Conservation (phyloP, 2,329 filamentous ascomycete species). For the Sclerotinia borealis region DNA sequence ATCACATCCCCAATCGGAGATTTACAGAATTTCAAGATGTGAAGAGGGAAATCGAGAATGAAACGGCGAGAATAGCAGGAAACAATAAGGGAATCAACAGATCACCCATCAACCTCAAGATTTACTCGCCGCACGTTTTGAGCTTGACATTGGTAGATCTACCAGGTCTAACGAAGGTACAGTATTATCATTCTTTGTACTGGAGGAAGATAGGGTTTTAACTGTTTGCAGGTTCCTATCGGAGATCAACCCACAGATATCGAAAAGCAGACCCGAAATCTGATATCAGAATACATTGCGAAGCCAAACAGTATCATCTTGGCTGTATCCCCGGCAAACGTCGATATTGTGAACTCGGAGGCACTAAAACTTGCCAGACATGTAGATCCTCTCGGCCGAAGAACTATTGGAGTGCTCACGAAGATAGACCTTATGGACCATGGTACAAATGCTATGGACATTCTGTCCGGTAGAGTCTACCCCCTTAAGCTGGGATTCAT, state of each 20-base stretch:
- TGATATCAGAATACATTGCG: conserved; percentile 97
- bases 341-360: conserved; percentile 97
- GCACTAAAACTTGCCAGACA: conserved; percentile 93
- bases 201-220: conserved; percentile 11
- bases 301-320: conserved; percentile 98
- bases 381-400: conserved; percentile 88
- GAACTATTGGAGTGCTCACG: conserved; percentile 94
- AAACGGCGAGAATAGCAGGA: conserved; percentile 89
- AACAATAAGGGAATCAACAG: conserved; percentile 98
- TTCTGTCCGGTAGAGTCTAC: conserved; percentile 94
- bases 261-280: conserved; percentile 93
- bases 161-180: conserved; percentile 87
- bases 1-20: conserved; percentile 82
- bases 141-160: conserved; percentile 95
- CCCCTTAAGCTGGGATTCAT: conserved; percentile 96
- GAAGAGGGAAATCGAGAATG: conserved; percentile 93
- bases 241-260: conserved; percentile 97
- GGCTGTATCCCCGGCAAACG: conserved; percentile 93
- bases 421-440: conserved; percentile 99
- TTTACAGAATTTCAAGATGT: conserved; percentile 92
- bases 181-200: conserved; percentile 14
- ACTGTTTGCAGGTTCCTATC: conserved; percentile 67
- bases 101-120: conserved; percentile 95
- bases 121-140: conserved; percentile 94
- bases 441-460: conserved; percentile 94